Evolutionary conservation across 192 early-diverging fungal species (phyloP).

Genomic region (Podochytrium sp.): DNA sequence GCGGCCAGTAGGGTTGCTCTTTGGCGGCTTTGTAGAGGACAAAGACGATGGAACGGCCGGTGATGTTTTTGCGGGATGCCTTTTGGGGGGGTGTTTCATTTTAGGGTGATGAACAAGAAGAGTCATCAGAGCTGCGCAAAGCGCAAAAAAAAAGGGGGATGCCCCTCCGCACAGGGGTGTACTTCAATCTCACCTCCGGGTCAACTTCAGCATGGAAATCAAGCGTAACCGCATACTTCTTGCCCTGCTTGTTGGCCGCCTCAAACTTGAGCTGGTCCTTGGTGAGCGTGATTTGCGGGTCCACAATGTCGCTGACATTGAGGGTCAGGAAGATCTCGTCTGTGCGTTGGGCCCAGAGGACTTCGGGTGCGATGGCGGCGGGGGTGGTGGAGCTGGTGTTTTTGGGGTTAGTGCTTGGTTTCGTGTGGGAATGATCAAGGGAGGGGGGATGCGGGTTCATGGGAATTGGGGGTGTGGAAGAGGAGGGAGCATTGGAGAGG

Average conservation of each 20-base stretch:
- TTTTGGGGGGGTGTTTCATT: constrained; percentile 25
- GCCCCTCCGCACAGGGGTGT: no score
- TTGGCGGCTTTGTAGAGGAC: constrained; percentile 76
- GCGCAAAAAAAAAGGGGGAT: not conserved
- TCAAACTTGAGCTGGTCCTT: constrained; percentile 65
- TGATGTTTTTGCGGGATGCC: constrained; percentile 69
- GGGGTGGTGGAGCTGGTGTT: no score
- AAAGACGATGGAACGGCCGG: constrained; percentile 68
- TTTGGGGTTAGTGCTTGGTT: no score
- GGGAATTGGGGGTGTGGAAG: no score
- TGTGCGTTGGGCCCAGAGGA: constrained; percentile 90
- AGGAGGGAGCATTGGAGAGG: no score
- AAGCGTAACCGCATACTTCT: constrained; percentile 74
- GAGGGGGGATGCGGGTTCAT: no score
- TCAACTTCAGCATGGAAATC: constrained; percentile 76
- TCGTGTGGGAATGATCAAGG: no score
- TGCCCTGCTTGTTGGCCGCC: constrained; percentile 60
- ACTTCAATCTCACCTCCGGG: constrained; percentile 67
- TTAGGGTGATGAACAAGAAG: not conserved
- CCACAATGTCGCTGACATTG: constrained; percentile 67
- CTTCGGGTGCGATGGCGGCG: constrained; percentile 49
- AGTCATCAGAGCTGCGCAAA: not conserved
- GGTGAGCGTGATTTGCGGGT: constrained; percentile 60
- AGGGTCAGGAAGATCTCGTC: constrained; percentile 85
- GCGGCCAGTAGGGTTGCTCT: constrained; percentile 78